Conservation (phyloP, 1,284 basidiomycete species). For the Athelia psychrophila region DNA sequence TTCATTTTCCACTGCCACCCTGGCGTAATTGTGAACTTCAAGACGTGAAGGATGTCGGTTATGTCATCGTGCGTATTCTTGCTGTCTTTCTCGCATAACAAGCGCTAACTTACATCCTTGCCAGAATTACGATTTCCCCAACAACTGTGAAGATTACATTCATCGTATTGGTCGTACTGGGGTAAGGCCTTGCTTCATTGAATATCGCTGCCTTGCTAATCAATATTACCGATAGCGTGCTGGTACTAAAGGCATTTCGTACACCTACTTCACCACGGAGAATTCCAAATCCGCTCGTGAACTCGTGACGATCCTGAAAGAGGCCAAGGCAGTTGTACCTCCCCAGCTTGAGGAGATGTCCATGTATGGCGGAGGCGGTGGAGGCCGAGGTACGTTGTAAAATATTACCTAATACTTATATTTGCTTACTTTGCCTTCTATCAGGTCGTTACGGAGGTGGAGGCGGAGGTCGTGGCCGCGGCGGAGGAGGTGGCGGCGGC, state of each 20-base stretch:
- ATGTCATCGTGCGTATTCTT: conserved; percentile 73
- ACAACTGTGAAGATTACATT: conserved; percentile 94
- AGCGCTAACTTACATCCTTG: conserved; percentile 19
- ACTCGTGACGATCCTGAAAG: conserved; percentile 83
- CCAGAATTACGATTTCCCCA: conserved; percentile 96
- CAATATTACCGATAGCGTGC: conserved; percentile 56
- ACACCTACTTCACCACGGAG: conserved; percentile 95
- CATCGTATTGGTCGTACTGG: conserved; percentile 92
- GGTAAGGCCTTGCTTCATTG: conserved; percentile 39
- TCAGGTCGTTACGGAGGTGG: conserved; percentile 59
- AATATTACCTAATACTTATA: neutral
- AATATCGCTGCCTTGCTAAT: conserved; percentile 5
- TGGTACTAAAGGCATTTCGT: conserved; percentile 87
- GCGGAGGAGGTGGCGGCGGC: conserved; percentile 41
- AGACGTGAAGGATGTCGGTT: conserved; percentile 96
- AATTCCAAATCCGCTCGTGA: conserved; percentile 95
- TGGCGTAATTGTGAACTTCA: conserved; percentile 30
- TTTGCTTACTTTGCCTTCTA: conserved; percentile 8
- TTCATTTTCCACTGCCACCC: conserved; percentile 32
- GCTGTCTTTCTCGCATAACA: conserved; percentile 4
- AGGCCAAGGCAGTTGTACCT: conserved; percentile 88
- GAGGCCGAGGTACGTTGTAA: conserved; percentile 61
- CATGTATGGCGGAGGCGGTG: conserved; percentile 78
- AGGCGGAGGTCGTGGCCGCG: conserved; percentile 46
- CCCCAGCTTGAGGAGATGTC: conserved; percentile 94